Evolutionary conservation across 2,329 filamentous ascomycete species (phyloP), one percentile per base, ranked within the genome.

Genomic region (Clonostachys sp.): DNA sequence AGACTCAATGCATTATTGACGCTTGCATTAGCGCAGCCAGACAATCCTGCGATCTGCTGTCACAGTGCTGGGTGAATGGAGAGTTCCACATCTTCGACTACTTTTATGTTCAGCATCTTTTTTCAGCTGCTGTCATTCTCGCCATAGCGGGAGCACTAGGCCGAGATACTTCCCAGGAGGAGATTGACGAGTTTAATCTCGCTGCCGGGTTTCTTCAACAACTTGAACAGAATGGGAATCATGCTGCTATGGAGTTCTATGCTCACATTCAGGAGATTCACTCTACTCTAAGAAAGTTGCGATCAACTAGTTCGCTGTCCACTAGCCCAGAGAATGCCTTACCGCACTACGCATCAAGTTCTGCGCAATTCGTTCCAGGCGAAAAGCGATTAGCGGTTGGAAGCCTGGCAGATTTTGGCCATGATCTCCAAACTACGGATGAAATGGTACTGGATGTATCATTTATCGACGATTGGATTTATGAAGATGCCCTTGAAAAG

Each of bases 51-150:
- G 62, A 62, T 0, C 56, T 75, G 0, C 56, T 76, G 0, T 69
- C 65, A 4, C 63, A 72, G 6, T 64, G 63, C 12, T 76, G 73
- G 73, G 66, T 74, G 3, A 65, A 72, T 34, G 73, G 73, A 0
- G 67, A 70, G 0, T 73, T 75, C 46, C 59, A 65, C 0, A 73
- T 66, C 0, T 73, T 75, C 42, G 73, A 74, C 49, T 75, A 73
- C 55, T 70, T 70, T 42, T 64, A 68, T 54, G 67, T 68, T 0
- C 70, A 74, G 42, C 74, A 73, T 39, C 65, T 76, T 24, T 76
- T 76, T 54, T 70, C 72, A 0, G 64, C 71, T 0, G 62, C 69
- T 3, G 72, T 66, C 0, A 63, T 74, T 5, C 62, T 76, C 3
- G 70, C 68, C 1, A 61, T 73, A 2, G 73, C 73, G 3, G 70